Evolutionary conservation across 768 basidiomycete species (phyloP), one percentile per base, ranked within the genome.

Genomic region (Russula brevipes): DNA sequence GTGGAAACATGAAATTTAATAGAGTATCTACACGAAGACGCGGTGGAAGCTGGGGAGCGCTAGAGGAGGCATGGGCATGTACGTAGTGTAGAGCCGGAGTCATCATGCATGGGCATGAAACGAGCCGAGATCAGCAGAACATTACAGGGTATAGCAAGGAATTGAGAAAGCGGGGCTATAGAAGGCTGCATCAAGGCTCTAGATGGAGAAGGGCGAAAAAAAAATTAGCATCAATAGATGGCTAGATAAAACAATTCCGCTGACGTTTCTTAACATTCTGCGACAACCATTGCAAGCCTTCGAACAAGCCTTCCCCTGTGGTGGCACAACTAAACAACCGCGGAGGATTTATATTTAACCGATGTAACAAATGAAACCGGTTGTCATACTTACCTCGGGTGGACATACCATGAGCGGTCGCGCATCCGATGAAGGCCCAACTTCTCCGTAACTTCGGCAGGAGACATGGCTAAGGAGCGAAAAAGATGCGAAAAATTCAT

Each of bases 381-480:
- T 2, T 38, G 30, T 57, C 59, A 16, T 46, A 75, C 84, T 69
- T 75, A 96, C 90, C 94, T 97, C 55, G 96, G 96, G 78, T 98
- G 96, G 57, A 98, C 95, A 82, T 98, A 98, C 96, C 96, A 98
- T 74, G 90, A 94, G 64, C 96, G 82, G 72, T 98, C 95, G 64
- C 92, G 87, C 96, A 98, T 98, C 69, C 89, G 82, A 74, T 97
- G 91, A 67, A 98, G 79, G 44, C 95, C 95, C 47, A 98, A 78
- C 75, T 96, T 97, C 77, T 98, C 96, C 11, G 96, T 98, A 45
- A 98, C 95, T 74, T 98, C 95, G 8, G 96, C 94, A 39, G 96
- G 96, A n/a, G 94, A 94, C 96, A 98, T 98, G 36, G 95, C 96
- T 94, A 59, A 31, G 59, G 54, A 35, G 31, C 24, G 31, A 45